phyloP scores from a whole-genome alignment of 2,329 filamentous ascomycete genomes.

The Penicillium sp. region DNA sequence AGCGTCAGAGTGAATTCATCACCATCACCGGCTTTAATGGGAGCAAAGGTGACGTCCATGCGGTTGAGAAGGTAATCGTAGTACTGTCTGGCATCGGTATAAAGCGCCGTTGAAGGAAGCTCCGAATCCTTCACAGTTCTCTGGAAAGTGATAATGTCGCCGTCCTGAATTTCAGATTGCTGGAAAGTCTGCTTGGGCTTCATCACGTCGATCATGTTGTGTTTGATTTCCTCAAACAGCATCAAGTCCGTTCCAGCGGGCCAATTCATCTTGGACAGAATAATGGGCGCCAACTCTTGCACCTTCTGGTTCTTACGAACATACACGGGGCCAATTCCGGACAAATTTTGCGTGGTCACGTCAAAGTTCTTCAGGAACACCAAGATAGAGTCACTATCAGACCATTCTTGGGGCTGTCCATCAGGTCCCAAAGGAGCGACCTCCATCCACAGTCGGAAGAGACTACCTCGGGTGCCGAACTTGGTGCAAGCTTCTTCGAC shows the following conservation, averaged over 20 bases:
- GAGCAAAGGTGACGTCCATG: conserved; percentile 75
- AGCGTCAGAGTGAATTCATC: conserved; percentile 76
- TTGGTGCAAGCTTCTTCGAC: conserved; percentile 73
- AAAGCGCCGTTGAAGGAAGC: conserved; percentile 49
- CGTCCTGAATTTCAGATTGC: conserved; percentile 92
- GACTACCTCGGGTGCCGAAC: conserved; percentile 67
- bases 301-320: conserved; percentile 87
- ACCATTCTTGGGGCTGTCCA: conserved; percentile 66
- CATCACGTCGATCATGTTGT: conserved; percentile 92
- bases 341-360: conserved; percentile 70
- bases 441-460: conserved; percentile 85
- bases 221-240: conserved; percentile 97
- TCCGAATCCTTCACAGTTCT: conserved; percentile 54
- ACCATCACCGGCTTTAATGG: conserved; percentile 56
- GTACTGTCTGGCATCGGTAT: conserved; percentile 74
- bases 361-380: conserved; percentile 95
- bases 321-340: conserved; percentile 80
- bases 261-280: conserved; percentile 85
- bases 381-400: conserved; percentile 65
- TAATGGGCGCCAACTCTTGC: conserved; percentile 75
- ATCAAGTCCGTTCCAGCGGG: conserved; percentile 69
- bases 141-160: conserved; percentile 96
- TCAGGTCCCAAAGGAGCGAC: conserved; percentile 68
- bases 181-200: conserved; percentile 88
- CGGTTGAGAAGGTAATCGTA: conserved; percentile 93